Base-by-base conservation (phyloP, 257 asterid genomes). In the Eustoma russellianum region DNA sequence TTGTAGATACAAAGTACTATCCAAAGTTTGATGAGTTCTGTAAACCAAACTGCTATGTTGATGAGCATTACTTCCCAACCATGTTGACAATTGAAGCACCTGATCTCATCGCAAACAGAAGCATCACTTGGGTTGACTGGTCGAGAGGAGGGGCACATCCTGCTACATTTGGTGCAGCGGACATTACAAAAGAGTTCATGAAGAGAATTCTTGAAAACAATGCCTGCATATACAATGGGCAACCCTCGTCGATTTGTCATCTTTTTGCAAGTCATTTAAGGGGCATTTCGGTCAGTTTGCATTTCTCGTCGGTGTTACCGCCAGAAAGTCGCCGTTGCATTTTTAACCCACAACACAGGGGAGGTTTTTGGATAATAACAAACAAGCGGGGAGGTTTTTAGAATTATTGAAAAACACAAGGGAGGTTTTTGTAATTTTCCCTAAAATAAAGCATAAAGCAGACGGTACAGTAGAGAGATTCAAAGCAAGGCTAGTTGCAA, bases 131-230 rank as follows among this genome's bases (percentile, higher is more conserved):
- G 80, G 79, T 74, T 17, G 83, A 77, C 35, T 77, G 80, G 83
- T 77, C 83, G 5, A 58, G 80, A 56, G 83, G 83, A 0, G 83
- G 83, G 2, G 59, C 80, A 15, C 83, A 77, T 55, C 83, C 83
- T 3, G 83, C 75, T 15, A 77, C 83, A 0, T 77, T 77, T 34
- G 83, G 78, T 34, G 61, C 56, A 65, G 68, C 69, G 9, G 80
- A 77, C 62, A 70, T 77, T 46, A 77, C 83, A 0, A 75, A 73
- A 45, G 53, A 46, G 35, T 73, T 77, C 56, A 67, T 77, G 80
- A 64, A 61, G 73, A 53, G 68, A 57, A 54, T 73, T 59, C 61
- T 66, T 41, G 69, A 47, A 60, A 62, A 62, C 41, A 46, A 41
- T 14, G 54, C 46, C 52, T 77, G 80, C 56, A n/a, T 28, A 8